Evolutionary conservation across 148 eudicot genomes (phyloP), one percentile per base, ranked within the genome.

Genomic region (Nepenthes mirabilis): DNA sequence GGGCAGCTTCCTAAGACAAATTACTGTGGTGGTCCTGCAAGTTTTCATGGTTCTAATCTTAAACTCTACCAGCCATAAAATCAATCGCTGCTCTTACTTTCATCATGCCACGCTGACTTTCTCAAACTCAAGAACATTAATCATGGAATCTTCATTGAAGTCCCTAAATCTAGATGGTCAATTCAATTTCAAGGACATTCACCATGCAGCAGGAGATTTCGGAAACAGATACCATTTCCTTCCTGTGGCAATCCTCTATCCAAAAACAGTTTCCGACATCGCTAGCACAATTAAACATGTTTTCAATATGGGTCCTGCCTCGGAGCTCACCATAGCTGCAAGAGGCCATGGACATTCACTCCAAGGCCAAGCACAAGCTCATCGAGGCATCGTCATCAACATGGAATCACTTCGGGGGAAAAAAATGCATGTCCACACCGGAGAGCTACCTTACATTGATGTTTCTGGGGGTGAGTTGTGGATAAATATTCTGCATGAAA

Each of bases 301-400:
- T 62, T 84, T 60, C 49, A 65, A 75, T 61, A 70, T 86, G 95
- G 99, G 95, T n/a, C 34, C 71, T 7, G 64, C 61, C 36, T 74
- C 96, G 5, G 76, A 62, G 35, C 80, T 93, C 58, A 86, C 89
- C 1, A 59, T 93, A n/a, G 91, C 91, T 5, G 95, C 99, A 3
- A 75, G 91, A 70, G 99, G 99, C 65, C 88, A 79, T 45, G 99
- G 96, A 62, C 99, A 93, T 79, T 93, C 99, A 1, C 79, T 93
- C 33, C 78, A 79, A 69, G 99, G 96, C 37, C 99, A 93, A 62
- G 79, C 96, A 33, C 99, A 88, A 69, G 82, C 81, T 14, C 62
- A 74, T 52, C 78, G 74, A 23, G 99, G 99, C 32, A 74, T 93
- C 34, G 81, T 93, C 33, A 78, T 93, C 58, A 76, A 69, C 69